A percentile compares a stretch with the other conserved stretches of the same genome.
These are phyloP conservation scores for Syzygium grande DNA, from an alignment of 345 rosid genomes.

Conservation along the genomic window DNA sequence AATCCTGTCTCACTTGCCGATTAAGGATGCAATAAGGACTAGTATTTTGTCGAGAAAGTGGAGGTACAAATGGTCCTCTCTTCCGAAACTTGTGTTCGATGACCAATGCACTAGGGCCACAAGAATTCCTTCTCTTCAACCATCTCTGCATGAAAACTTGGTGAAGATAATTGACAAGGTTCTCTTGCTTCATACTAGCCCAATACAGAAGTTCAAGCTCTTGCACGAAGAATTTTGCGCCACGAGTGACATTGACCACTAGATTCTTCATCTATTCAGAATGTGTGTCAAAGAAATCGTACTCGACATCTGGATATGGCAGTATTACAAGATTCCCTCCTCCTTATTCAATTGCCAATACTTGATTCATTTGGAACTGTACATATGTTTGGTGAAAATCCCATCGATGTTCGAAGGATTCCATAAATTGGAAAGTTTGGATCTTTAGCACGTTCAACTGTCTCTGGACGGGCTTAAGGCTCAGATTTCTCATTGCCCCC, in stretches of 20 bases:
- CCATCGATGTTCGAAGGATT: background rate
- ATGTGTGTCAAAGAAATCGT: background rate
- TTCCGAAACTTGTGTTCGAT: background rate
- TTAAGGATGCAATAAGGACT: slow-evolving; percentile 1
- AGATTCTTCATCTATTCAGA: background rate
- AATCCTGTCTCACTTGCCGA: background rate
- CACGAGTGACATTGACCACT: background rate
- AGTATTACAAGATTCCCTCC: background rate
- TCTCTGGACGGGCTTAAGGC: background rate
- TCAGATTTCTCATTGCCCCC: background rate
- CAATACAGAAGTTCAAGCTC: background rate
- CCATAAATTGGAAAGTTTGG: background rate
- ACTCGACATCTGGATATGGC: background rate
- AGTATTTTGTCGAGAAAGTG: slow-evolving; percentile 3
- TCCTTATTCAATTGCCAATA: background rate
- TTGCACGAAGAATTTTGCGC: background rate
- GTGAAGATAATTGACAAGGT: background rate
- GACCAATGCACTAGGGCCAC: background rate
- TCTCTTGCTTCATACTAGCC: background rate
- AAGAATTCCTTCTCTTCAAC: background rate
- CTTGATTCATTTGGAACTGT: background rate
- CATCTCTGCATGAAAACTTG: background rate
- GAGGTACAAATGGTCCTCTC: background rate
- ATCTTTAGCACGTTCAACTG: background rate
- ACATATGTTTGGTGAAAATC: background rate